Conservation (phyloP, 768 basidiomycete species). For the Phanerodontia chrysosporium region DNA sequence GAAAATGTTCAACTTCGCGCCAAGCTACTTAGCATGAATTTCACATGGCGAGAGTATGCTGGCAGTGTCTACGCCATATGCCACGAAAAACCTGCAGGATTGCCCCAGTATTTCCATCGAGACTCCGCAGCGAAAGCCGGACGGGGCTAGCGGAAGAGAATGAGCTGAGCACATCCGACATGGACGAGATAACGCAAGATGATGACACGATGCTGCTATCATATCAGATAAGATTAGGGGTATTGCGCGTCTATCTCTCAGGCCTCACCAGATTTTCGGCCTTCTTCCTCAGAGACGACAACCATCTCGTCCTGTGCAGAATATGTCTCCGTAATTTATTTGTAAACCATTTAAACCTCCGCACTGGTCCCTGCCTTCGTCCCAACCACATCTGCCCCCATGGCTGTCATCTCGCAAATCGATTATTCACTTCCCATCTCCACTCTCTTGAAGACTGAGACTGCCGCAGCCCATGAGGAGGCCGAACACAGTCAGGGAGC, state of each 20-base stretch:
- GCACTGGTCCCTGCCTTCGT: neutral
- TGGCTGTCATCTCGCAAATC: constrained; percentile 6
- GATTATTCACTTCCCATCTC: constrained; percentile 31
- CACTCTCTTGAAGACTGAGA: constrained; percentile 36
- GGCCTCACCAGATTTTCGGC: neutral
- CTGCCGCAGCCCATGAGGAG: constrained; percentile 47
- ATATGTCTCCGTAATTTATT: neutral
- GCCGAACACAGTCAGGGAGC: constrained; percentile 58
- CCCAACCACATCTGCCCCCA: neutral
- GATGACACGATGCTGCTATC: neutral
- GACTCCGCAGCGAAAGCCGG: no score
- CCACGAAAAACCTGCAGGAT: no score
- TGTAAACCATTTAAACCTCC: neutral
- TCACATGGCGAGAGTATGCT: no score
- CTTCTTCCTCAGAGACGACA: neutral
- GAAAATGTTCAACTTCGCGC: no score
- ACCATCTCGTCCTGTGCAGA: neutral
- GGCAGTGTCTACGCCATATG: no score
- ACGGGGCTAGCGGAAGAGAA: neutral
- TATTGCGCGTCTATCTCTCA: neutral
- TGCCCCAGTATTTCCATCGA: no score
- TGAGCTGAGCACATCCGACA: neutral
- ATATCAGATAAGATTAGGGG: constrained; percentile 12
- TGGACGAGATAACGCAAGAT: neutral
- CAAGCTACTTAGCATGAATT: no score